Conservation (phyloP, 2,329 filamentous ascomycete genomes). For the Xenoacremonium recifei region DNA sequence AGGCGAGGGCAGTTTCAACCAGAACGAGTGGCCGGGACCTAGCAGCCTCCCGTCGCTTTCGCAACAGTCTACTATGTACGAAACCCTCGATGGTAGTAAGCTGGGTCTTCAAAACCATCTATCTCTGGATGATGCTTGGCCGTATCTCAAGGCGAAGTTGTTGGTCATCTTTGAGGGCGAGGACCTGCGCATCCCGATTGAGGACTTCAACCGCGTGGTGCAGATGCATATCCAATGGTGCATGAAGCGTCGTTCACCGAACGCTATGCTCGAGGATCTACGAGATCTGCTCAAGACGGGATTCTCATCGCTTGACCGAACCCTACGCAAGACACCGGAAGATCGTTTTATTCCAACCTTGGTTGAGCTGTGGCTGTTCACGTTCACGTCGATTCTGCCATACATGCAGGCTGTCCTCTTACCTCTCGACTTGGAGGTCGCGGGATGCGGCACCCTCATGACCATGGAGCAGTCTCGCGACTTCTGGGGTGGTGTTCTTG, state of each 20-base stretch:
- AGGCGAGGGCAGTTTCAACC: constrained; percentile 45
- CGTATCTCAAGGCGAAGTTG: constrained; percentile 72
- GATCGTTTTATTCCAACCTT: constrained; percentile 86
- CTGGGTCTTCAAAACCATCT: constrained; percentile 65
- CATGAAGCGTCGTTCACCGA: constrained; percentile 69
- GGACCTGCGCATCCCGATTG: constrained; percentile 74
- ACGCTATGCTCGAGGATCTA: constrained; percentile 72
- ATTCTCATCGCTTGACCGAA: constrained; percentile 83
- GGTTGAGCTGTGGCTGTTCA: constrained; percentile 91
- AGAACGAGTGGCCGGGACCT: constrained; percentile 52
- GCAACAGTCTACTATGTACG: constrained; percentile 46
- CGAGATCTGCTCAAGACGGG: constrained; percentile 75
- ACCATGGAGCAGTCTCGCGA: constrained; percentile 76
- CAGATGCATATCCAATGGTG: constrained; percentile 75
- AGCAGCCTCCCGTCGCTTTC: constrained; percentile 48
- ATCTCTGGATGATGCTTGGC: constrained; percentile 78
- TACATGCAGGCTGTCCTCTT: constrained; percentile 96
- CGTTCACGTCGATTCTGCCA: constrained; percentile 85
- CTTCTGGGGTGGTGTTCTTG: constrained; percentile 78
- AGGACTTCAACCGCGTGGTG: constrained; percentile 82
- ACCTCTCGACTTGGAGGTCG: constrained; percentile 89
- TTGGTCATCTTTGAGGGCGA: constrained; percentile 80
- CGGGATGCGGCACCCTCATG: constrained; percentile 79
- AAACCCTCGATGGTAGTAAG: constrained; percentile 54
- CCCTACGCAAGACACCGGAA: constrained; percentile 74